Evolutionary conservation across 768 basidiomycete genomes (phyloP), one percentile per base, ranked within the genome.

Genomic region (Fibroporia radiculosa): DNA sequence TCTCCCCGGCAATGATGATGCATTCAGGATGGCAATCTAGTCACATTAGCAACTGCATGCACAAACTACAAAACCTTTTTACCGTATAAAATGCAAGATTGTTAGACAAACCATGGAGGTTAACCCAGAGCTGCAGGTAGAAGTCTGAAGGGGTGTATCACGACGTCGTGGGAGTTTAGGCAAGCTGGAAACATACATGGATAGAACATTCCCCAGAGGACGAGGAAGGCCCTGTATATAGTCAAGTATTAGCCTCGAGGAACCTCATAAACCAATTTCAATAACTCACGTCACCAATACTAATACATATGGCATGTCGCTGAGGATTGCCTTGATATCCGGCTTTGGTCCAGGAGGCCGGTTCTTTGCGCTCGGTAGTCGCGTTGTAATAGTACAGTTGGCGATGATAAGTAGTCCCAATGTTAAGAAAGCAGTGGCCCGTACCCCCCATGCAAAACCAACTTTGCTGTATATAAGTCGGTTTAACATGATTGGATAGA

Each of bases 21-120:
- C 73, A 47, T 78, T 76, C 68, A 77, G 67, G 16, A 77, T 64
- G 1, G 75, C 67, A 26, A 77, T 66, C 41, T 42, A n/a, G n/a
- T n/a, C n/a, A n/a, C n/a, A n/a, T n/a, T n/a, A n/a, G n/a, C n/a
- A n/a, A n/a, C n/a, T n/a, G n/a, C n/a, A n/a, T n/a, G n/a, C n/a
- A n/a, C n/a, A n/a, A n/a, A n/a, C n/a, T n/a, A n/a, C n/a, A n/a
- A n/a, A 49, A n/a, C n/a, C n/a, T n/a, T n/a, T n/a, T 8, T 18
- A 55, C 53, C 10, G 47, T 40, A 35, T 55, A 55, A 48, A 55
- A 49, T 1, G 50, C 43, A 28, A 55, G 45, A n/a, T 32, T 52
- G 1, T 40, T 16, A 19, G 48, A 36, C 2, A 55, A 32, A 26
- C 48, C 48, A 19, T 52, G 50, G 2, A 47, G 32, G 14, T 37